Percentiles rank a stretch among this genome's conserved stretches.
Evolutionary conservation across 163 green algal species (phyloP).

Genomic region (Scenedesmus sp.): DNA sequence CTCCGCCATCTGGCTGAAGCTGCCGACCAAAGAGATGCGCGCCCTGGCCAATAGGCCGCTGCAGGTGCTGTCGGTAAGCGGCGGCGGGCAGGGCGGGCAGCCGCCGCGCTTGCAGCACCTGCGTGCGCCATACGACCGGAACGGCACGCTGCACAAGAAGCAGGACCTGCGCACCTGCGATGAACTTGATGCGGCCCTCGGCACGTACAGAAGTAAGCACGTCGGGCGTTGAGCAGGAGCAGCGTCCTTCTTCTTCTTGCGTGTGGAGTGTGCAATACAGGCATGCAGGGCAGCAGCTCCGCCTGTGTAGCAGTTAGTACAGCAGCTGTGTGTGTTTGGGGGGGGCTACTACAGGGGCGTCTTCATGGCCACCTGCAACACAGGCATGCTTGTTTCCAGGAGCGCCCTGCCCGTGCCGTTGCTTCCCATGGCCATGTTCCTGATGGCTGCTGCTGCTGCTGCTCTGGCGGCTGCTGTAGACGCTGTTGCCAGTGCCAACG

Average conservation of each 20-base stretch:
- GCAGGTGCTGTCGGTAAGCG: background rate
- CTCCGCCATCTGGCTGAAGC: constrained; percentile 7
- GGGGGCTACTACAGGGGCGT: no score
- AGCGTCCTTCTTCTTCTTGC: no score
- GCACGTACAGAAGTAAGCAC: background rate
- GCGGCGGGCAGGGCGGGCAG: background rate
- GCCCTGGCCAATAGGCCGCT: background rate
- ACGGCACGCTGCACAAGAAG: background rate
- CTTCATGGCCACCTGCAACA: no score
- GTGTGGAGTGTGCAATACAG: no score
- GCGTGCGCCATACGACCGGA: background rate
- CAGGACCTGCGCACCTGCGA: constrained; percentile 22
- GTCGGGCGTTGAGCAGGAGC: no score
- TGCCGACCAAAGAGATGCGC: background rate
- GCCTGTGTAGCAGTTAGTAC: no score
- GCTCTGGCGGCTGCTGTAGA: background rate
- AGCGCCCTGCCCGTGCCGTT: no score
- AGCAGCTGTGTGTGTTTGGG: no score
- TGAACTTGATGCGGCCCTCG: background rate
- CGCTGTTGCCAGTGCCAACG: background rate
- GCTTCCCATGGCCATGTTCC: no score
- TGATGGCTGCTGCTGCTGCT: background rate
- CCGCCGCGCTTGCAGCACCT: background rate
- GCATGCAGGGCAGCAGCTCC: no score
- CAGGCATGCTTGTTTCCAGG: no score